Conservation (phyloP, 108 stramenopile species). For the Epipyxis sp. region DNA sequence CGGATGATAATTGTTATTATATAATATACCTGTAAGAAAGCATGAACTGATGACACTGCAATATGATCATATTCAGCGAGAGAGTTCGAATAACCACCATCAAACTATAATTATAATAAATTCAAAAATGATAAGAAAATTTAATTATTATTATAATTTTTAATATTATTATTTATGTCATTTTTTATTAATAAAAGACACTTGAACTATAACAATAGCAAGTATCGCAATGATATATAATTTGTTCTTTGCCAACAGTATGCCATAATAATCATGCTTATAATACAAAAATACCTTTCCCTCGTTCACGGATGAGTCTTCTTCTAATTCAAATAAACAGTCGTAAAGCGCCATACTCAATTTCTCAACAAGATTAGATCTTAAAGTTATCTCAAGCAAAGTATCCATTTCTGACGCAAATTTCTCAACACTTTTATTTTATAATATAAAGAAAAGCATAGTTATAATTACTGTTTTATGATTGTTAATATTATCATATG, state of each 20-base stretch:
- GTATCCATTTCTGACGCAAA: slow-evolving; percentile 55
- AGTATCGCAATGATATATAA: too few species aligned
- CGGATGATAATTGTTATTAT: too few species aligned
- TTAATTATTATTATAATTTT: too few species aligned
- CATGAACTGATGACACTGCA: slow-evolving; percentile 46
- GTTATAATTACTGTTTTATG: too few species aligned
- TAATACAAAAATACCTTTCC: slow-evolving; percentile 17
- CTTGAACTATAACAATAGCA: neutral
- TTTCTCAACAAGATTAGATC: slow-evolving; percentile 55
- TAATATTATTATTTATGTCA: too few species aligned
- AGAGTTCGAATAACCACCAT: neutral
- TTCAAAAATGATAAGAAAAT: too few species aligned
- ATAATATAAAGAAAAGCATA: too few species aligned
- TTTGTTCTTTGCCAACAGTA: too few species aligned
- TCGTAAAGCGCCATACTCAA: slow-evolving; percentile 53
- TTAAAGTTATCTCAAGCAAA: slow-evolving; percentile 52
- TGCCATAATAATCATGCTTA: neutral
- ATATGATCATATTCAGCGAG: slow-evolving; percentile 43
- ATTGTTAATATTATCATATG: too few species aligned
- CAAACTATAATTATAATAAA: neutral
- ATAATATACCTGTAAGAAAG: slow-evolving; percentile 53
- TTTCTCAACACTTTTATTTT: slow-evolving; percentile 31
- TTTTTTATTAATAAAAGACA: too few species aligned
- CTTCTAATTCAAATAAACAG: slow-evolving; percentile 43
- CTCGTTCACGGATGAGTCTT: slow-evolving; percentile 13